Base-by-base conservation (phyloP, 2,329 filamentous ascomycete species). In the Sarocladium strictum region DNA sequence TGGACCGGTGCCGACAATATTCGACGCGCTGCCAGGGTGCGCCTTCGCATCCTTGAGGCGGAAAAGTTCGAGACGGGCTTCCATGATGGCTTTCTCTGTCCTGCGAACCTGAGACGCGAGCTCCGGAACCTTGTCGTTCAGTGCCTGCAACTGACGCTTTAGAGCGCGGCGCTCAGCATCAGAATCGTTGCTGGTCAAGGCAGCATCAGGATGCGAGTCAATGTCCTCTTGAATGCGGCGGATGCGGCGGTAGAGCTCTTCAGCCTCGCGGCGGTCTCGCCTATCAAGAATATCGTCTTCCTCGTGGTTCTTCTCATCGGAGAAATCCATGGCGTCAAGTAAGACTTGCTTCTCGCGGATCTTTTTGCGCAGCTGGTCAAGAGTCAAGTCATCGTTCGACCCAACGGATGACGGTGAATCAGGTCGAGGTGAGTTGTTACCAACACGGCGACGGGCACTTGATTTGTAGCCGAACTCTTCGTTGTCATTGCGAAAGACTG, bases 401-500 rank as follows among this genome's bases (percentile, higher is more conserved):
- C 81, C 63, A 70, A 87, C 63, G 68, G 86, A 87, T 69, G 86
- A 87, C 10, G 89, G 89, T 3, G 86, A 86, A 26, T 86, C 84
- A 6, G 93, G 90, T 2, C 91, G 92, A 49, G 91, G 90, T 9
- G 91, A 94, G 57, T 83, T 85, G 57, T 85, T 86, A 38, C 89
- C 90, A 55, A 95, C 73, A 60, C 94, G 85, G 59, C 92, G 89
- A 59, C 94, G 89, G 54, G 94, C 94, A 68, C 92, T 97, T 12
- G 94, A 97, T 62, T 87, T 87, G 66, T 99, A 99, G 4, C 90
- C 91, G 63, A 95, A 83, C 57, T 91, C 87, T 61, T 96, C 90
- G 63, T 96, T 91, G 61, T 97, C 94, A 67, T 97, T 97, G 66
- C 95, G 93, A 72, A 93, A 99, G 2, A 97, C 88, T 0, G 94